Conservation (phyloP, 441 rosid genomes). For the Gossypium lobatum region DNA sequence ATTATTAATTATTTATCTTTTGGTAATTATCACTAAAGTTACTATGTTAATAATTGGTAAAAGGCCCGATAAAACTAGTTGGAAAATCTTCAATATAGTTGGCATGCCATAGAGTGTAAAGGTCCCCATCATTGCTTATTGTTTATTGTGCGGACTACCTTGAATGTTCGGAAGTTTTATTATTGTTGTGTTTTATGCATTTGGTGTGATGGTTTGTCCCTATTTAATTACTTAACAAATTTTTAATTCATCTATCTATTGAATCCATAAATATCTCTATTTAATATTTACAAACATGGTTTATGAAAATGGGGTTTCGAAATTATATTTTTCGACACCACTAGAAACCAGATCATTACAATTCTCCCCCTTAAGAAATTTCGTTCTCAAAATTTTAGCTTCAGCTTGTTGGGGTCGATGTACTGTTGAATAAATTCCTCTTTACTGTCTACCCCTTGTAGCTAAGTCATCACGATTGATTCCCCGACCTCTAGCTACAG, state of each 20-base stretch:
- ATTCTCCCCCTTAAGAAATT: neutral
- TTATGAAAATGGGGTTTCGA: neutral
- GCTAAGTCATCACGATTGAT: neutral
- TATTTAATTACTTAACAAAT: neutral
- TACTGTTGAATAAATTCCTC: neutral
- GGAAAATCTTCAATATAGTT: neutral
- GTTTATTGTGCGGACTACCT: neutral
- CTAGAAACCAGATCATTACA: neutral
- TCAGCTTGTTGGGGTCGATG: neutral
- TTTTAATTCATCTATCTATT: too few species aligned
- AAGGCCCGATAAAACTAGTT: neutral
- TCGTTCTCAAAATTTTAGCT: neutral
- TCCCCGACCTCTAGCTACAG: neutral
- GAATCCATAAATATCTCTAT: neutral
- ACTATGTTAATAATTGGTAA: neutral
- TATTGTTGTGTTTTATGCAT: neutral
- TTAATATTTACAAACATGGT: neutral
- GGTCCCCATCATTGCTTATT: neutral
- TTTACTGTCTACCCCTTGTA: neutral
- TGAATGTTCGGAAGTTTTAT: too few species aligned
- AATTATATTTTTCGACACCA: neutral
- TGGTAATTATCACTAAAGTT: neutral
- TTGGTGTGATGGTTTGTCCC: neutral
- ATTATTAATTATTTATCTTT: neutral
- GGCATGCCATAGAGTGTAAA: neutral